Percentiles rank a stretch among this genome's conserved stretches.
These are phyloP conservation scores for Candida sp. DNA, from an alignment of 1,139 yeast genomes.

Conservation along the genomic window DNA sequence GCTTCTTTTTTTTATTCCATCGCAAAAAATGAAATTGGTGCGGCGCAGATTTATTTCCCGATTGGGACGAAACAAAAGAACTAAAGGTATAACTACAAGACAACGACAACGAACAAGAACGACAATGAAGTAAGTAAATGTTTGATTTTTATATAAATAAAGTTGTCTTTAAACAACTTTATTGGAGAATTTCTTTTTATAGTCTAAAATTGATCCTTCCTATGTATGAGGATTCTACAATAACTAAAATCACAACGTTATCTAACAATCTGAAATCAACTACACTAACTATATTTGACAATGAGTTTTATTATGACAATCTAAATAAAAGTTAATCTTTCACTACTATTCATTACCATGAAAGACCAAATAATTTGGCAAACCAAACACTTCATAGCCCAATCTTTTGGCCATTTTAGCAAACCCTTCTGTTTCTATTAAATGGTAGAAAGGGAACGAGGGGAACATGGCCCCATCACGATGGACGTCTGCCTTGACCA, in stretches of 20 bases:
- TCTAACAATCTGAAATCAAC: constrained; percentile 43
- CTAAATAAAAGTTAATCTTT: neutral
- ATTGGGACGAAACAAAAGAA: constrained; percentile 1
- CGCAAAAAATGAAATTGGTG: constrained; percentile 5
- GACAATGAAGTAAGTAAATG: neutral
- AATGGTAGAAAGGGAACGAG: constrained; percentile 92
- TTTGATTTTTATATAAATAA: neutral
- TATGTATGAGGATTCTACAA: constrained; percentile 95
- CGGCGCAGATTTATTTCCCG: constrained; percentile 6
- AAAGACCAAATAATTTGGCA: constrained; percentile 91
- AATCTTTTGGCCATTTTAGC: constrained; percentile 97
- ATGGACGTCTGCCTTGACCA: constrained; percentile 96
- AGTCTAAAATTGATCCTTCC: constrained; percentile 88
- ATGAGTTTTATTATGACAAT: neutral
- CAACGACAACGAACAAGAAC: neutral
- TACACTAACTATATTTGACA: no score
- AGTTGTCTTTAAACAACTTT: constrained; percentile 64
- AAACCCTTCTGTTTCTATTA: constrained; percentile 97
- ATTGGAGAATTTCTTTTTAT: constrained; percentile 91
- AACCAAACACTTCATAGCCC: constrained; percentile 86
- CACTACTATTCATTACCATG: constrained; percentile 62
- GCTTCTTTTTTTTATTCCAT: constrained; percentile 5
- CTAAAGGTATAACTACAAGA: neutral
- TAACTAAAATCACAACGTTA: constrained; percentile 95
- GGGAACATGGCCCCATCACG: constrained; percentile 99